Conservation (phyloP, 768 basidiomycete genomes). For the Xerocomus brunneocitrinus region DNA sequence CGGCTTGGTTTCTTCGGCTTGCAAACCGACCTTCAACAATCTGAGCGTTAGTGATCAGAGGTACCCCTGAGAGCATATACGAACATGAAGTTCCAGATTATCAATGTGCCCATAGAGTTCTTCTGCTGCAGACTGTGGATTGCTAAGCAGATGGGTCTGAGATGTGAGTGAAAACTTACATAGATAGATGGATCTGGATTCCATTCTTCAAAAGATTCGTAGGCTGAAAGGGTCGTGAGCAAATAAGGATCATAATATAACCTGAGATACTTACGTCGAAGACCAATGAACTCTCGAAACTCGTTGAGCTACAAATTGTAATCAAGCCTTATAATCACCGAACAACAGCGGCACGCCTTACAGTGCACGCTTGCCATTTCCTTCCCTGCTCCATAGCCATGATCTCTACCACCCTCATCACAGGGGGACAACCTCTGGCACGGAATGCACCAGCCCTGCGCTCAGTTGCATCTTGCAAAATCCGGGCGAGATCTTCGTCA, state of each 20-base stretch:
- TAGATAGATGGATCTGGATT: conserved; percentile 56
- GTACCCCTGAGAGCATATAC: conserved; percentile 15
- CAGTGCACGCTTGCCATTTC: conserved; percentile 69
- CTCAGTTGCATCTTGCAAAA: conserved; percentile 61
- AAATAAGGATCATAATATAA: background rate
- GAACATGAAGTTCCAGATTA: conserved; percentile 73
- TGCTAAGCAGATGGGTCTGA: background rate
- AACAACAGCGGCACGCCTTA: conserved; percentile 26
- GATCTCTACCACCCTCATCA: conserved; percentile 62
- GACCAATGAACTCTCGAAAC: conserved; percentile 65
- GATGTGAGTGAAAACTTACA: conserved; percentile 31
- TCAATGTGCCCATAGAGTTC: conserved; percentile 68
- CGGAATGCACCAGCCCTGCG: conserved; percentile 57
- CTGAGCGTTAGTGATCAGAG: background rate
- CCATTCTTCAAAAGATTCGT: conserved; percentile 65
- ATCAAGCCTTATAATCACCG: background rate
- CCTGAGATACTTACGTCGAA: conserved; percentile 49
- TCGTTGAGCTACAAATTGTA: conserved; percentile 50
- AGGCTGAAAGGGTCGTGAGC: conserved; percentile 41
- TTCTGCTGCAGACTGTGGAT: conserved; percentile 51
- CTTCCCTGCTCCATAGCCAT: conserved; percentile 64
- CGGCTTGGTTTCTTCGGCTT: conserved; percentile 67
- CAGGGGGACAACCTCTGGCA: conserved; percentile 65
- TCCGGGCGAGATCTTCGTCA: conserved; percentile 57
- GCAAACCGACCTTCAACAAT: conserved; percentile 49